Conservation (phyloP, 148 eudicot genomes). For the Spergularia bocconei region DNA sequence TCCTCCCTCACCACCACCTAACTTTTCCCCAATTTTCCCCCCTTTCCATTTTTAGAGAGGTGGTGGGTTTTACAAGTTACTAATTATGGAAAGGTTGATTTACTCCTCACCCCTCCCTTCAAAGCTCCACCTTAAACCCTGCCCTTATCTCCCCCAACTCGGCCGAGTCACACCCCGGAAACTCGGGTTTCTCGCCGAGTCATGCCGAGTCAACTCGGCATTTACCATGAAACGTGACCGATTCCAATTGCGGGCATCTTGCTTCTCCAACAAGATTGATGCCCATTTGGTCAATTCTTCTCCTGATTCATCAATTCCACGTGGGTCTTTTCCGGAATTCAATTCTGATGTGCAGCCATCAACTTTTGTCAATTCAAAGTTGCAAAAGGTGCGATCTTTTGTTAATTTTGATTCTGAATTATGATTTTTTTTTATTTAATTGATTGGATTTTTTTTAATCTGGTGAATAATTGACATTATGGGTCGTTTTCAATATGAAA, state of each 20-base stretch:
- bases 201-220: constrained; percentile 24
- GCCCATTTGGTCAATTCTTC: constrained; percentile 4
- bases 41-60: background rate
- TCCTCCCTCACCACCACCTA: background rate
- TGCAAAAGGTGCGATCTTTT: constrained; percentile 26
- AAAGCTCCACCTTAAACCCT: constrained; percentile 34
- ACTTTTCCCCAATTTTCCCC: background rate
- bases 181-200: constrained; percentile 21
- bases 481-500: background rate
- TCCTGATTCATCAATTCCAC: background rate
- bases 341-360: background rate
- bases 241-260: constrained; percentile 18
- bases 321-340: constrained; percentile 25
- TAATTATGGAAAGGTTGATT: constrained; percentile 60
- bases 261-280: constrained; percentile 7
- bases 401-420: background rate
- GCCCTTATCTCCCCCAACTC: constrained; percentile 35
- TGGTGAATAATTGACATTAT: background rate
- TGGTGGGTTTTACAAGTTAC: background rate
- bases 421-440: background rate
- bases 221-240: constrained; percentile 6
- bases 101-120: constrained; percentile 34
- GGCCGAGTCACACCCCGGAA: constrained; percentile 26
- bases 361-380: background rate
- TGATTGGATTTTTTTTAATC: background rate